Conservation (phyloP, 2,329 filamentous ascomycete genomes). For the Cadophora malorum region DNA sequence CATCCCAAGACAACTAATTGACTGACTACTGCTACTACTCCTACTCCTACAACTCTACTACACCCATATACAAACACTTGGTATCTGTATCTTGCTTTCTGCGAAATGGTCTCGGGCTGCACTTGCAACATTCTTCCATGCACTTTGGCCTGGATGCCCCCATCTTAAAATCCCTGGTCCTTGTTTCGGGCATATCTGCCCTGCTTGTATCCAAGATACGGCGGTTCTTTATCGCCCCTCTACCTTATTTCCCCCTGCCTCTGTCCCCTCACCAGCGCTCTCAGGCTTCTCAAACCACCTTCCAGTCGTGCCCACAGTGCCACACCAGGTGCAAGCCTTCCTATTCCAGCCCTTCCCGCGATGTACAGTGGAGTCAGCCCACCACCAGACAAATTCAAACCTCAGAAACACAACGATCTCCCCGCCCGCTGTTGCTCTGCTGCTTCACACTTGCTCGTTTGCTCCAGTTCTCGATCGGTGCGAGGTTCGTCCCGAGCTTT, state of each 20-base stretch:
- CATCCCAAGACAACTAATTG: neutral
- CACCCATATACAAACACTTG: neutral
- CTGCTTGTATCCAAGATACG: neutral
- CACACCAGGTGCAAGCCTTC: neutral
- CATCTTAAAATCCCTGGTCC: constrained; percentile 1
- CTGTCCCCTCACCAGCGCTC: neutral
- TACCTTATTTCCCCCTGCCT: constrained; percentile 8
- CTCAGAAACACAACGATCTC: neutral
- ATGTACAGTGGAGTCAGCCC: neutral
- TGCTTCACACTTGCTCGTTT: neutral
- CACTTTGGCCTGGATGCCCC: neutral
- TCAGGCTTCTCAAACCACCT: neutral
- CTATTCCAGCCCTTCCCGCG: constrained; percentile 3
- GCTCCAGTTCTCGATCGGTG: neutral
- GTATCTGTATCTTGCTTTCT: neutral
- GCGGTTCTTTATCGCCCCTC: constrained; percentile 6
- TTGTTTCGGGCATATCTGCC: constrained; percentile 5
- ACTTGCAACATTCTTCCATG: constrained; percentile 5
- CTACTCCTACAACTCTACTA: neutral
- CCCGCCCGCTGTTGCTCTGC: neutral
- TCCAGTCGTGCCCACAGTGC: neutral
- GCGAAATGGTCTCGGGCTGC: neutral
- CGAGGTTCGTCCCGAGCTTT: neutral
- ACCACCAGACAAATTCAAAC: neutral
- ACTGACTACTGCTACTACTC: neutral